Base-by-base conservation (phyloP, 2,329 filamentous ascomycete species). In the Trichoderma brevicompactum region DNA sequence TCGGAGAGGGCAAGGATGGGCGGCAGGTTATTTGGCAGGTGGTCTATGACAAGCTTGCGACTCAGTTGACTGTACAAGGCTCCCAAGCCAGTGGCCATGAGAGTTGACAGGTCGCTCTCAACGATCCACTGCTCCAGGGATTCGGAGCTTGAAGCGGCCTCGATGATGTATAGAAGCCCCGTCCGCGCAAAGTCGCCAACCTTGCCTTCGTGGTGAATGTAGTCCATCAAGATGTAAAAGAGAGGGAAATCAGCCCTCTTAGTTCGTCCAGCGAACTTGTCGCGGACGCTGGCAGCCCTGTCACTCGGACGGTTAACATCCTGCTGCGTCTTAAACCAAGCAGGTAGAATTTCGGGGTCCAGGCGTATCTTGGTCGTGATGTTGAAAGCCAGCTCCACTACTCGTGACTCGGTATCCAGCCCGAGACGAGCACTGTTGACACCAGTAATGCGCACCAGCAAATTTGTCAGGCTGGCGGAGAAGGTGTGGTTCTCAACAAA, bases 141-240 rank as follows among this genome's bases (percentile, higher is more conserved):
- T 19, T 88, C 86, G 0, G 93, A 96, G 70, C 88, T 90, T 0
- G 92, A 94, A 0, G 94, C 92, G 0, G 92, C 92, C 78, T 98
- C 94, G 71, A 98, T 97, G 66, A 99, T 92, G 78, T 99, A 99
- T 7, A 99, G 83, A 68, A 99, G 77, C 0, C 95, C 95, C 0
- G 95, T 99, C 65, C 95, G 85, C 2, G 95, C 94, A 81, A 99
- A 99, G 77, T 99, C 95, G 12, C 95, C 95, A 17, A 96, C 91
- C 64, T 94, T 89, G 48, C 95, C 95, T 74, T 97, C 94, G 70
- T 96, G 91, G 74, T 99, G 94, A 61, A 99, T 96, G 75, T 97
- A 96, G 75, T 99, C 94, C 74, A 99, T 92, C 69, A 99, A 82
- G 46, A 98, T 86, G 75, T 98, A 98, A 79, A 97, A 98, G 1